Evolutionary conservation across 202 grass and related monocot genomes (phyloP).

Genomic region (Digitaria exilis): DNA sequence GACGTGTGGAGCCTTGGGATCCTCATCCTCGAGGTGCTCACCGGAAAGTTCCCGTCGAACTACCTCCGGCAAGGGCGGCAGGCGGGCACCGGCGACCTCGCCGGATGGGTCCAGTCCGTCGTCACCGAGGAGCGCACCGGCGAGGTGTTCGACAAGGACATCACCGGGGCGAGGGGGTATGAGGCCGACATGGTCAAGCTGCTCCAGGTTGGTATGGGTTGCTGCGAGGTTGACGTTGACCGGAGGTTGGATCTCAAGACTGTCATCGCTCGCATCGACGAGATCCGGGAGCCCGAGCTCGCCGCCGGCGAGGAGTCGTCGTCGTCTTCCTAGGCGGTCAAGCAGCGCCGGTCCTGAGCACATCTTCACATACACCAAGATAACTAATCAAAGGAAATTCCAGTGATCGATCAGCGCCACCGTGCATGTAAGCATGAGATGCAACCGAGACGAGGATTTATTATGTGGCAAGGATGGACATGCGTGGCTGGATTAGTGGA

Average conservation of each 20-base stretch:
- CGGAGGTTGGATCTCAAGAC: constrained; percentile 73
- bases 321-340: background rate
- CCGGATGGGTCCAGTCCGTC: constrained; percentile 69
- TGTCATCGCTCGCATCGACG: constrained; percentile 67
- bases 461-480: background rate
- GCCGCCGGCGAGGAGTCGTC: background rate
- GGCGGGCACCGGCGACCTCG: constrained; percentile 54
- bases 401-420: constrained; percentile 27
- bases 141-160: constrained; percentile 84
- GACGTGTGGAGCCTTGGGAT: constrained; percentile 97
- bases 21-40: constrained; percentile 79
- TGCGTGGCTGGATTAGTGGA: background rate
- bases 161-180: constrained; percentile 40
- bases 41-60: constrained; percentile 81
- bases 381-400: background rate
- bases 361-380: background rate
- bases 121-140: constrained; percentile 62
- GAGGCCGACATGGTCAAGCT: constrained; percentile 77
- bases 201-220: constrained; percentile 62
- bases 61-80: constrained; percentile 58
- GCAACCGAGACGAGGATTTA: background rate
- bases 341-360: constrained; percentile 11
- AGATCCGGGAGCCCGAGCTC: constrained; percentile 54
- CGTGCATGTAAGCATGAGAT: background rate
- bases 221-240: constrained; percentile 74